phyloP scores from a whole-genome alignment of 495 filamentous ascomycete species.

The Aspergillus coremiiformis region DNA sequence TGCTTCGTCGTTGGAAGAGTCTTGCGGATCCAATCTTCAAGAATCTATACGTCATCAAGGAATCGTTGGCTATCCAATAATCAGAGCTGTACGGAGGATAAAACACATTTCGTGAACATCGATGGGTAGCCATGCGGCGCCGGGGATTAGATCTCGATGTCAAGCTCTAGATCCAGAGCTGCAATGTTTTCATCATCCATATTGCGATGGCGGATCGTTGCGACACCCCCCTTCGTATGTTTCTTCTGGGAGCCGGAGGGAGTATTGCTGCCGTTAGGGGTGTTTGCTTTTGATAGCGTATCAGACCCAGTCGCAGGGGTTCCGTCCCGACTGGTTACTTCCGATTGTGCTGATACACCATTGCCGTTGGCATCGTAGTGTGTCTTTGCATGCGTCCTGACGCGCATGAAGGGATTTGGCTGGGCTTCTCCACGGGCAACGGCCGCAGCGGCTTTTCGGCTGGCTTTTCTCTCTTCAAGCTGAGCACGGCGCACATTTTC shows the following conservation, averaged over 20 bases:
- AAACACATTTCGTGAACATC: neutral
- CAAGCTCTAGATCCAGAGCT: slow-evolving; percentile 71
- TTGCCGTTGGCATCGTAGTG: slow-evolving; percentile 49
- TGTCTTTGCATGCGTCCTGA: slow-evolving; percentile 54
- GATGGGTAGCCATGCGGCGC: neutral
- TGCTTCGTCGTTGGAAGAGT: slow-evolving; percentile 3
- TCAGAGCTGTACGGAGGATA: neutral
- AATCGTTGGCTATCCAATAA: neutral
- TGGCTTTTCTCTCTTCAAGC: slow-evolving; percentile 62
- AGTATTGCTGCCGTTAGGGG: slow-evolving; percentile 28
- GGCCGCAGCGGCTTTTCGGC: slow-evolving; percentile 50
- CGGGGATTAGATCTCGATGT: slow-evolving; percentile 55
- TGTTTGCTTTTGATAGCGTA: slow-evolving; percentile 19
- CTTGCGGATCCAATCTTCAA: neutral
- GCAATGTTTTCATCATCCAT: slow-evolving; percentile 83
- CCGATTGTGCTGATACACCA: slow-evolving; percentile 14
- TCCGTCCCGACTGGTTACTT: slow-evolving; percentile 37
- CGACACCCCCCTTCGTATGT: slow-evolving; percentile 50
- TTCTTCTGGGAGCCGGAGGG: slow-evolving; percentile 49
- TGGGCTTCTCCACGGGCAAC: slow-evolving; percentile 47
- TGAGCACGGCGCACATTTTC: slow-evolving; percentile 81
- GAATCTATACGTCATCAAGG: neutral
- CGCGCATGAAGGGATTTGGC: slow-evolving; percentile 52
- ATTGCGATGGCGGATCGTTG: slow-evolving; percentile 60
- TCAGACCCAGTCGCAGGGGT: slow-evolving; percentile 37